Percentiles rank a stretch among this genome's conserved stretches.
Evolutionary conservation across 768 basidiomycete species (phyloP).

Genomic region (Cantharellus anzutake): DNA sequence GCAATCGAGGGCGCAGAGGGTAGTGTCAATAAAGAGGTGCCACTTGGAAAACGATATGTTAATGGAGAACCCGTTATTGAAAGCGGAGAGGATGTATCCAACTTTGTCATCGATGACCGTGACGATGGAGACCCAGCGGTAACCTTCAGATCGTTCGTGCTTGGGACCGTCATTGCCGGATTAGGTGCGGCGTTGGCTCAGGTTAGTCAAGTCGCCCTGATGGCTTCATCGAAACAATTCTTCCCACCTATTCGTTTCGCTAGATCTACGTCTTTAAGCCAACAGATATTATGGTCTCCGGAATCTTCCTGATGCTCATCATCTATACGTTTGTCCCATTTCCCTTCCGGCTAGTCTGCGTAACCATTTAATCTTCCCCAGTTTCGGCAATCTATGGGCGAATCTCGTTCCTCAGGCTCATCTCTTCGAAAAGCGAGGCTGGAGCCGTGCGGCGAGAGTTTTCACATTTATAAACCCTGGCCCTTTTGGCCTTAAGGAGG

Average conservation of each 20-base stretch:
- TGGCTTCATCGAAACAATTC: background rate
- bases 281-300: slow-evolving; percentile 29
- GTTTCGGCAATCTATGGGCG: background rate
- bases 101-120: slow-evolving; percentile 33
- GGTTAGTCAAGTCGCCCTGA: slow-evolving; percentile 17
- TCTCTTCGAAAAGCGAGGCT: background rate
- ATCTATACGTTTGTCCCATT: slow-evolving; percentile 35
- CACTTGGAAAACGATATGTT: background rate
- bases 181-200: slow-evolving; percentile 37
- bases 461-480: slow-evolving; percentile 37
- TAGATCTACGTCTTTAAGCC: slow-evolving; percentile 47
- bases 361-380: background rate
- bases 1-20: too few relatives aligned
- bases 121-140: slow-evolving; percentile 39
- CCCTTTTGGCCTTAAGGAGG: slow-evolving; percentile 38
- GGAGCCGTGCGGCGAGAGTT: slow-evolving; percentile 25
- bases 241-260: background rate
- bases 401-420: background rate
- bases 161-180: slow-evolving; percentile 39
- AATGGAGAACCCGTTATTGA: slow-evolving; percentile 10
- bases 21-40: too few relatives aligned
- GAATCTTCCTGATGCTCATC: slow-evolving; percentile 37
- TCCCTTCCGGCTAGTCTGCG: slow-evolving; percentile 16
- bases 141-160: slow-evolving; percentile 34
- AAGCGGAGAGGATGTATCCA: slow-evolving; percentile 11